Evolutionary conservation across 169 alveolate species (phyloP), one percentile per base, ranked within the genome.

Genomic region (Eimeria acervulina): DNA sequence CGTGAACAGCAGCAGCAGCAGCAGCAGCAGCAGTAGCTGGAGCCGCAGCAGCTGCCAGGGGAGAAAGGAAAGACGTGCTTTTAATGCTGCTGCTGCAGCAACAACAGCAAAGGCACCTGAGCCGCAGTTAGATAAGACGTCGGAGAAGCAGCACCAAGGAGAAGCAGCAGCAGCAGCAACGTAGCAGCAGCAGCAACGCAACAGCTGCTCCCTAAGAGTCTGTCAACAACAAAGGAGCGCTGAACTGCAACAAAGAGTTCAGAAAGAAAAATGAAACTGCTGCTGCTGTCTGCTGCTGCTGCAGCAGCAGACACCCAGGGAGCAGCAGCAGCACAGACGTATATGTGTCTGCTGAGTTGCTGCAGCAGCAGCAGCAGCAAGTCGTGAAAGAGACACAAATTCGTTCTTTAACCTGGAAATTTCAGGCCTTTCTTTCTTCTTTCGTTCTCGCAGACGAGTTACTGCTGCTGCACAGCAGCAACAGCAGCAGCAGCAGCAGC

Each of bases 261-360:
- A 26, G 78, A 31, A 31, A 59, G 93, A 84, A 59, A 59, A 33
- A 84, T 33, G 61, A 8, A 51, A 81, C 72, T 81, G 90, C 70
- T 81, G 90, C 72, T 42, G 90, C 70, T 81, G 70, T 17, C 47
- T 81, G 90, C 90, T 81, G 90, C 90, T 36, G 72, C 90, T 81
- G 90, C 90, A 81, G 90, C 90, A 42, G 90, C 90, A 81, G 90
- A 81, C 90, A 81, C 90, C 31, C 70, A 81, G 90, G 90, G 72
- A 81, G 70, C 70, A 81, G 81, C 36, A 23, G 74, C 80, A 68
- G 70, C 70, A 26, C 38, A 36, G 28, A 19, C 13, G 80, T 23
- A 52, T 5, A 47, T n/a, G 90, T 81, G 90, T 81, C 90, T 42
- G 70, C 90, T 42, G 51, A 33, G 31, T 81, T 81, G 36, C 90